Evolutionary conservation across 805 yeast species (phyloP).

Genomic region (Candida tallmaniae): DNA sequence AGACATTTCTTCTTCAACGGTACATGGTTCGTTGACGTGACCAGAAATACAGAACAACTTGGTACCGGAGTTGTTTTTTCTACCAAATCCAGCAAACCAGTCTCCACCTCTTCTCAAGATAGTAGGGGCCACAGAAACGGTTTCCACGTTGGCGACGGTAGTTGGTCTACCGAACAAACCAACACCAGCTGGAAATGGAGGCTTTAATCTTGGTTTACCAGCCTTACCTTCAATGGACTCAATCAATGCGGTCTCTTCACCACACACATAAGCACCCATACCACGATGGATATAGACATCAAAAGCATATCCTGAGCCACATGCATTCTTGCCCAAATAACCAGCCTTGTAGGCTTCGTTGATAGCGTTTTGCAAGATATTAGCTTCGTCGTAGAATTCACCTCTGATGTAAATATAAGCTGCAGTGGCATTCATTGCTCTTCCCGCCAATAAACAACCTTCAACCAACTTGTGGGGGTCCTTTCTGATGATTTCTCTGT

Average conservation of each 20-base stretch:
- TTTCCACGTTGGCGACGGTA: conserved; percentile 87
- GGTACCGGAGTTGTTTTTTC: conserved; percentile 81
- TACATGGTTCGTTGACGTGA: conserved; percentile 88
- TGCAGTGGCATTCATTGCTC: conserved; percentile 91
- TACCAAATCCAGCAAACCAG: conserved; percentile 82
- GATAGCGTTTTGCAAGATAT: conserved; percentile 70
- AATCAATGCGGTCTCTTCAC: conserved; percentile 87
- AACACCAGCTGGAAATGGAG: conserved; percentile 93
- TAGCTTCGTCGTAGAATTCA: conserved; percentile 82
- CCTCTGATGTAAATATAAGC: conserved; percentile 91
- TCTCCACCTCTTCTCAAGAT: conserved; percentile 84
- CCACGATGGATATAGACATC: conserved; percentile 87
- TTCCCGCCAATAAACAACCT: conserved; percentile 86
- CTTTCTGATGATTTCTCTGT: conserved; percentile 84
- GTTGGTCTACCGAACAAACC: conserved; percentile 90
- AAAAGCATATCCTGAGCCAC: conserved; percentile 82
- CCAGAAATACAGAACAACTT: conserved; percentile 86
- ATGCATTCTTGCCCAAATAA: conserved; percentile 75
- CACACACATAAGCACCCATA: conserved; percentile 91
- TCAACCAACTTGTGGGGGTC: conserved; percentile 90
- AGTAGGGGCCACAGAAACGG: conserved; percentile 87
- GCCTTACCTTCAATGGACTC: conserved; percentile 91
- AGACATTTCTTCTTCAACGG: conserved; percentile 92
- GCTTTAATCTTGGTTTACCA: conserved; percentile 90
- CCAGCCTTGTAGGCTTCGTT: conserved; percentile 85